These are phyloP conservation scores for Schizosaccharomyces versatilis DNA, from an alignment of 1,139 yeast genomes.

Conservation along the genomic window DNA sequence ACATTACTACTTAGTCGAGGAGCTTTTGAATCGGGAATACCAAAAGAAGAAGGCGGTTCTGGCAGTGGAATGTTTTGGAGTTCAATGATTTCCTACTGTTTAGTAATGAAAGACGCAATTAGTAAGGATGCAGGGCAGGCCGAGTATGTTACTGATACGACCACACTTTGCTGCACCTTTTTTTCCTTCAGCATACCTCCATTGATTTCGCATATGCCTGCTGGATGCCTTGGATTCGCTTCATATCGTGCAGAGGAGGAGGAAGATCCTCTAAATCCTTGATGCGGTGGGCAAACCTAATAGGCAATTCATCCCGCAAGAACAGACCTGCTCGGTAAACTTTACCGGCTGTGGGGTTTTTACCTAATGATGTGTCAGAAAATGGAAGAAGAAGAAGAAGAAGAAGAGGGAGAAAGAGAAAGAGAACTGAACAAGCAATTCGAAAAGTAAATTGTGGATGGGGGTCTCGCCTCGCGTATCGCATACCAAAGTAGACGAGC, in stretches of 20 bases:
- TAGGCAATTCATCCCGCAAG: conserved; percentile 70
- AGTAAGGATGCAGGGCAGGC: background rate
- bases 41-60: background rate
- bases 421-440: background rate
- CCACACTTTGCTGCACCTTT: too few relatives aligned
- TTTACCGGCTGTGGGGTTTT: conserved; percentile 7
- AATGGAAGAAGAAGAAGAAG: background rate
- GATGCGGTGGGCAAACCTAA: conserved; percentile 65
- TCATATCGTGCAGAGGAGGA: conserved; percentile 46
- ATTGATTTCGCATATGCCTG: conserved; percentile 87
- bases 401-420: background rate
- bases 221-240: conserved; percentile 52
- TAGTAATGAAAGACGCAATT: background rate
- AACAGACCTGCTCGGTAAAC: conserved; percentile 68
- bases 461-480: conserved; percentile 19
- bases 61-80: background rate
- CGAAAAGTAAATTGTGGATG: background rate
- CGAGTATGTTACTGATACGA: too few relatives aligned
- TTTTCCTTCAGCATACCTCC: conserved; percentile 20
- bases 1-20: background rate
- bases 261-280: conserved; percentile 69
- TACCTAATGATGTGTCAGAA: background rate
- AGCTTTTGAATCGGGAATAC: background rate
- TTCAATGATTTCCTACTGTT: background rate
- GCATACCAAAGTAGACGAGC: conserved; percentile 36